Evolutionary conservation across 139 green algal genomes (phyloP), one percentile per base, ranked within the genome.

Genomic region (Chloropicon primus): DNA sequence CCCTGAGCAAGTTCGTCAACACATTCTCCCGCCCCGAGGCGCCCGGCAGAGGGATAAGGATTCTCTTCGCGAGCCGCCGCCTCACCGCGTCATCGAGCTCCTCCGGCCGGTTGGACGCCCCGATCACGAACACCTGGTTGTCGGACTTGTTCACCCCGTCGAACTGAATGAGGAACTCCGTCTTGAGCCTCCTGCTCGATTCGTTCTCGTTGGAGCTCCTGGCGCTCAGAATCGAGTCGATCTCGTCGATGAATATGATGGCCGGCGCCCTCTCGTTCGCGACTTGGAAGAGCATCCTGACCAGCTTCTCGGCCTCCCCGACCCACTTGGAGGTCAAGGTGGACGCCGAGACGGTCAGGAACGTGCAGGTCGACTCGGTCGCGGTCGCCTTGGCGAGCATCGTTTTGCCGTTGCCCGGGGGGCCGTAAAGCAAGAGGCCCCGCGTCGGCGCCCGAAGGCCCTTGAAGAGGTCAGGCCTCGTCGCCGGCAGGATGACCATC

Each of bases 391-490:
- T 86, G 1, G 82, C 86, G 22, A 93, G 80, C 75, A 86, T 77
- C 25, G 72, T 75, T 17, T 75, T 75, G 10, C 72, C 22, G 10
- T 75, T 62, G 10, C 73, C 73, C 2, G 92, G 92, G 1, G 92
- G 91, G 0, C 92, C 92, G 73, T 96, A 97, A 72, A 97, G 81
- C 78, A 97, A 79, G 22, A 97, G 87, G 1, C 92, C 92, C 2
- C 90, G 78, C 2, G 90, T 86, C 0, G 92, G 92, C 1, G 90
- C 83, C 0, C 92, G 78, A 29, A 97, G 84, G 22, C 90, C 92
- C 41, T 86, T 27, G 80, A 85, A 85, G 27, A 92, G 76, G 81
- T 92, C 89, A 25, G 85, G 73, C 21, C 89, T 72, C 76, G 86
- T 71, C 1, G 83, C 78, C 1, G 90, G 90, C 54, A 95, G 81